Percentiles rank a stretch among this genome's conserved stretches.
These are phyloP conservation scores for Glonium stellatum DNA, from an alignment of 495 filamentous ascomycete genomes.

Conservation along the genomic window DNA sequence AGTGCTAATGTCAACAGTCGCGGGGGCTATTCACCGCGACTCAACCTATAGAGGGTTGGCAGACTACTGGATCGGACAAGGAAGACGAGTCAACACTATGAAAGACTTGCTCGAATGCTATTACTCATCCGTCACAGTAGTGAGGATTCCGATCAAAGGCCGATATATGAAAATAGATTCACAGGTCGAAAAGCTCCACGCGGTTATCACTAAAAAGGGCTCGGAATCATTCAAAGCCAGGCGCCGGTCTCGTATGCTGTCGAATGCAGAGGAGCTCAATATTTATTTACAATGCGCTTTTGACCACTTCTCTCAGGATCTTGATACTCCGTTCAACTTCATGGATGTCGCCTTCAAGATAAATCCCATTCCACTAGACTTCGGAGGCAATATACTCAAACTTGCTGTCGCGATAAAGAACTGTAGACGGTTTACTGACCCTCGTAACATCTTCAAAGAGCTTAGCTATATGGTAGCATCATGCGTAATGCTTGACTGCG, in stretches of 20 bases:
- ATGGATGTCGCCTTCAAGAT: conserved; percentile 33
- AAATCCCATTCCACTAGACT: conserved; percentile 38
- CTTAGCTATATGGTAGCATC: conserved; percentile 34
- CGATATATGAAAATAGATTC: conserved; percentile 12
- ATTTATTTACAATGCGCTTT: conserved; percentile 37
- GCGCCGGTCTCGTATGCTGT: conserved; percentile 29
- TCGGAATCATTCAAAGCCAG: conserved; percentile 19
- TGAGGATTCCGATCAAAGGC: conserved; percentile 25
- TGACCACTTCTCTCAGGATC: conserved; percentile 33
- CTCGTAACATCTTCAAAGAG: conserved; percentile 23
- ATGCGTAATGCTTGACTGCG: conserved; percentile 31
- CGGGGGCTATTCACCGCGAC: background rate
- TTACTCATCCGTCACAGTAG: conserved; percentile 28
- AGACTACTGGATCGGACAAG: conserved; percentile 8
- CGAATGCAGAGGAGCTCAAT: conserved; percentile 33
- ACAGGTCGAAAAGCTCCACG: conserved; percentile 7
- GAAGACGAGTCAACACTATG: conserved; percentile 26
- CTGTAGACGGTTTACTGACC: conserved; percentile 4
- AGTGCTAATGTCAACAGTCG: background rate
- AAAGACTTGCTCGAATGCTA: conserved; percentile 34
- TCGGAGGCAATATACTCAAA: conserved; percentile 33
- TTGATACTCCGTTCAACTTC: conserved; percentile 40
- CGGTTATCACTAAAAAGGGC: background rate
- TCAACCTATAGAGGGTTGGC: background rate
- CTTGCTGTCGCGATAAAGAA: conserved; percentile 24